Conservation (phyloP, 2,329 filamentous ascomycete genomes). For the Cladosporium sp. region DNA sequence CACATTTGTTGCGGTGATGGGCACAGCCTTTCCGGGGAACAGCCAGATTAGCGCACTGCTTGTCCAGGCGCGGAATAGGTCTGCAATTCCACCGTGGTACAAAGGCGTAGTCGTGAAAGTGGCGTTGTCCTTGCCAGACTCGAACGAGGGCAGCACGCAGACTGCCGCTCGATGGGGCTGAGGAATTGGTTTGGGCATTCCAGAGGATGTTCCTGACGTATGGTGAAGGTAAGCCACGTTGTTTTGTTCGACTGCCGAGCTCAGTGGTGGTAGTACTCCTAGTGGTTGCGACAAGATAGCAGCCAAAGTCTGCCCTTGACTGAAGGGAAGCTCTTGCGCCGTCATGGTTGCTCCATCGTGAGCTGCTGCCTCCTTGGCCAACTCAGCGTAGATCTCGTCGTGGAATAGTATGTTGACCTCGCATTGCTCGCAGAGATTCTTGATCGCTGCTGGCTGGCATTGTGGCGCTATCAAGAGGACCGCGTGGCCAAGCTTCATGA, state of each 20-base stretch:
- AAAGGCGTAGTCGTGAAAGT: constrained; percentile 67
- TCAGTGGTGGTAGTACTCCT: neutral
- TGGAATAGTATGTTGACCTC: constrained; percentile 47
- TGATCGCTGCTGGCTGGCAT: constrained; percentile 49
- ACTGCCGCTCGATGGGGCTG: constrained; percentile 59
- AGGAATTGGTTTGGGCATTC: constrained; percentile 62
- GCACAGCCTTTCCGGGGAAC: constrained; percentile 57
- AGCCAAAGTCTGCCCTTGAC: neutral
- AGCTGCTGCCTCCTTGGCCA: constrained; percentile 33
- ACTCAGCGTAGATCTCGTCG: constrained; percentile 43
- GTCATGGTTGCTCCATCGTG: neutral
- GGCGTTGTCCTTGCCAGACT: constrained; percentile 39
- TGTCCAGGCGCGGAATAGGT: constrained; percentile 63
- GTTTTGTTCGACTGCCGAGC: constrained; percentile 26
- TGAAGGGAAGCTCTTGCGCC: constrained; percentile 8
- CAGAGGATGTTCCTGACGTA: constrained; percentile 65
- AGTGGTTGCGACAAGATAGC: neutral
- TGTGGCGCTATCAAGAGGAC: constrained; percentile 60
- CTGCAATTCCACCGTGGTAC: constrained; percentile 65
- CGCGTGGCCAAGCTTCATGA: constrained; percentile 57
- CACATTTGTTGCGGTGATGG: constrained; percentile 59
- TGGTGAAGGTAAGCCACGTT: constrained; percentile 61
- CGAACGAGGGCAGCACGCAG: constrained; percentile 55
- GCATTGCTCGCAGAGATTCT: constrained; percentile 54
- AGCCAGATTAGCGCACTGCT: constrained; percentile 62